Base-by-base conservation (phyloP, 352 stramenopile species). In the Peronospora farinosa region DNA sequence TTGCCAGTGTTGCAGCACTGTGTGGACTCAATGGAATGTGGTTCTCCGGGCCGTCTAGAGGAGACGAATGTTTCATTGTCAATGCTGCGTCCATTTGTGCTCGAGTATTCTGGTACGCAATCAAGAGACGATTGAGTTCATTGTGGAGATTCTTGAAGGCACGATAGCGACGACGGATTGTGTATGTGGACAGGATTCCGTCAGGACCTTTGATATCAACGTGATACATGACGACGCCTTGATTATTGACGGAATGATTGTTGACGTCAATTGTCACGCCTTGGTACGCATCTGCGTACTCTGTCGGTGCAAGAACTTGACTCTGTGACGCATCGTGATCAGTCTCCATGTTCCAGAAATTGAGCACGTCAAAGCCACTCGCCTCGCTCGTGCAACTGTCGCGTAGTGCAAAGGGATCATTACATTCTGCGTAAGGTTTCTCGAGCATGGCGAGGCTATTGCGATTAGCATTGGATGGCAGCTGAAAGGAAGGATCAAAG, bases 151-250 rank as follows among this genome's bases (percentile, higher is more conserved):
- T 82, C 44, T 84, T 86, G 63, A 93, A 93, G 10, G 75, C 79
- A 16, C 72, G 72, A 60, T 86, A 93, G 23, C 82, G 79, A 21
- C 78, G 63, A 7, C 82, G 79, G 59, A 93, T 93, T 5, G 82
- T 93, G 71, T 93, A 93, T 3, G 82, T 88, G 32, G 76, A 86
- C 10, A 92, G 55, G 41, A 89, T 60, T 0, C 78, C 78, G 25
- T 89, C 67, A 0, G 79, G 80, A 7, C 76, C 77, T 52, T 88
- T 86, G 38, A 93, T 88, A 45, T 93, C 82, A 42, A 93, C 79
- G 61, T 93, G 82, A 53, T 93, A 93, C 78, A 93, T 89, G 47
- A 93, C 82, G 9, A 85, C 75, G 47, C 83, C 83, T 59, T 90
- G 76, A 36, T 70, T 77, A 25, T 79, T 83, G 40, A 86, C 77